Evolutionary conservation across 2,329 filamentous ascomycete genomes (phyloP), one percentile per base, ranked within the genome.

Genomic region (Pseudopyrenochaeta lycopersici): DNA sequence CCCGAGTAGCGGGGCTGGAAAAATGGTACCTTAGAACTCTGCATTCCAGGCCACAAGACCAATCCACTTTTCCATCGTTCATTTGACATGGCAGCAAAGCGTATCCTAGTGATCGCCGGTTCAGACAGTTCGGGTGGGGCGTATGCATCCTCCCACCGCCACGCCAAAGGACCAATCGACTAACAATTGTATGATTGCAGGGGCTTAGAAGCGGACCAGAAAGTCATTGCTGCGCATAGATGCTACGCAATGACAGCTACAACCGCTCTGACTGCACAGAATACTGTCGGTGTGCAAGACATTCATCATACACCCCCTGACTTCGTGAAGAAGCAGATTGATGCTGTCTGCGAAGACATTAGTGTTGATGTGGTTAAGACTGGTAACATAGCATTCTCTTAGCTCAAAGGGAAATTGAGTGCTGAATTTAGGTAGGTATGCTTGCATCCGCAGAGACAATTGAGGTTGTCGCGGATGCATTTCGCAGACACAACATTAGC

Each of bases 161-260:
- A 48, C 29, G 54, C 42, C 66, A 56, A 44, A 35, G 38, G 54
- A 52, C 45, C 33, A 39, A 46, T 60, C 31, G 32, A 60, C 67
- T 73, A 53, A 70, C 56, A 17, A 35, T 17, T n/a, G 17, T 43
- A 27, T 27, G 40, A 32, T 27, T 46, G 31, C 68, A 97, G 93
- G 50, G 95, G 94, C 46, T 86, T 99, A 30, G 94, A 99, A 76
- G 95, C 94, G 33, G 94, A 98, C 74, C 93, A 98, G 72, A 96
- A 97, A 75, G 92, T 96, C 56, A 89, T 97, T 56, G 90, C 92
- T 39, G 91, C 91, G 15, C 92, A 98, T 84, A 88, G 90, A 54
- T 95, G 91, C 78, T 98, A 98, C 82, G 92, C 92, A 54, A 96
- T 97, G 88, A 97, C 94, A 45, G 92, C 93, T 18, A 97, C 94